These are phyloP conservation scores for Inga oerstediana DNA, from an alignment of 306 rosid genomes.

Conservation along the genomic window DNA sequence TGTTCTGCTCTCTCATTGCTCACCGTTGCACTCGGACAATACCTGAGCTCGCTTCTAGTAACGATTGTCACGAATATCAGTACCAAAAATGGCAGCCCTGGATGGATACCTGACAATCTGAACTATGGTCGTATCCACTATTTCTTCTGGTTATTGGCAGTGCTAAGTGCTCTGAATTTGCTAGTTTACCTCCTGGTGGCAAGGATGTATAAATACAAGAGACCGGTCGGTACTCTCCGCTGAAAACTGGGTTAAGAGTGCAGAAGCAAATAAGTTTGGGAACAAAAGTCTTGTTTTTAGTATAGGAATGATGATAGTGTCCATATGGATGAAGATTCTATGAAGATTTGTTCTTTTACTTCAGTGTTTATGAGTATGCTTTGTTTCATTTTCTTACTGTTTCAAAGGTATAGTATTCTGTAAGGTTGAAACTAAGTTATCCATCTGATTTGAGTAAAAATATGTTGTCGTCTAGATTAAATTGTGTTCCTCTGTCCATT, in stretches of 20 bases:
- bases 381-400: not conserved
- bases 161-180: slow-evolving; percentile 63
- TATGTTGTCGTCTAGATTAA: not conserved
- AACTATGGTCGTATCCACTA: slow-evolving; percentile 76
- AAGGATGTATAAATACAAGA: slow-evolving; percentile 58
- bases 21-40: slow-evolving; percentile 67
- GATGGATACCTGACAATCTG: slow-evolving; percentile 77
- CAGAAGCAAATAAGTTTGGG: not conserved
- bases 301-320: not conserved
- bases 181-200: slow-evolving; percentile 51
- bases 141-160: slow-evolving; percentile 65
- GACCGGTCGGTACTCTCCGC: slow-evolving; percentile 31
- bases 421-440: not conserved
- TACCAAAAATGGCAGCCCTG: slow-evolving; percentile 56
- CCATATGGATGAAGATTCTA: not conserved
- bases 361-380: not conserved
- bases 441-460: not conserved
- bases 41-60: slow-evolving; percentile 75
- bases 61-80: slow-evolving; percentile 55
- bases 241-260: slow-evolving; percentile 13
- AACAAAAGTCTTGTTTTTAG: not conserved
- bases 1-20: slow-evolving; percentile 80
- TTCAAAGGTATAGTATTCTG: not conserved
- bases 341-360: not conserved
- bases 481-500: slow-evolving; percentile 7